Percentiles rank a stretch among this genome's conserved stretches.
phyloP scores from a whole-genome alignment of 257 asterid genomes.

The Nemophila menziesii region DNA sequence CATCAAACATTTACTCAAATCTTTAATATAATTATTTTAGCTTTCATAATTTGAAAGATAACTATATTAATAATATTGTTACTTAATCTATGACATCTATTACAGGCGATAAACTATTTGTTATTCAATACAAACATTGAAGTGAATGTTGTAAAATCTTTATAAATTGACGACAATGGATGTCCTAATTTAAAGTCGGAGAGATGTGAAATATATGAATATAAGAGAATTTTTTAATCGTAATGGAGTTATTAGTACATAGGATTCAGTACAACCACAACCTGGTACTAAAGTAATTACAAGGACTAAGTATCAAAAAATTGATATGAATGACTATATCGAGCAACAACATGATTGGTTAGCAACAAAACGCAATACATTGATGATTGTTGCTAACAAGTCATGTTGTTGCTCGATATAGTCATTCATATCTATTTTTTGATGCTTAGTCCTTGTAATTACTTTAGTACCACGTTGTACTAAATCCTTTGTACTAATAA shows the following conservation, averaged over 20 bases:
- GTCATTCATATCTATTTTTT: background rate
- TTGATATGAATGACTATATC: background rate
- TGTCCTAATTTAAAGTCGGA: too few species aligned
- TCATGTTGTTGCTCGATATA: conserved; percentile 14
- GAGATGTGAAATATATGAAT: conserved; percentile 32
- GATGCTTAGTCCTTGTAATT: conserved; percentile 1
- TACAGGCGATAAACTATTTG: conserved; percentile 25
- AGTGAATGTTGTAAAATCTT: conserved; percentile 25
- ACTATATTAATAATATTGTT: too few species aligned
- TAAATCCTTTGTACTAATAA: conserved; percentile 18
- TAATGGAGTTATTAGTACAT: conserved; percentile 23
- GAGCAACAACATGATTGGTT: conserved; percentile 23
- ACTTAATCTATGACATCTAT: background rate
- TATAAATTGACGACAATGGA: too few species aligned
- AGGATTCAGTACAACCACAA: conserved; percentile 14
- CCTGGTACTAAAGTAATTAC: conserved; percentile 7
- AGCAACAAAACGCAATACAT: too few species aligned
- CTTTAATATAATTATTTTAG: too few species aligned
- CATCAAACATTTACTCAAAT: too few species aligned
- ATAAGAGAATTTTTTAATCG: conserved; percentile 14
- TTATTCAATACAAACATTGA: conserved; percentile 18
- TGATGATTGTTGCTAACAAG: conserved; percentile 24
- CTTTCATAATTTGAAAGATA: too few species aligned
- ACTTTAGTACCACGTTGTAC: conserved; percentile 6
- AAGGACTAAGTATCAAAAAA: background rate